These are phyloP conservation scores for Basipetospora chlamydospora DNA, from an alignment of 2,329 filamentous ascomycete genomes.

Conservation along the genomic window DNA sequence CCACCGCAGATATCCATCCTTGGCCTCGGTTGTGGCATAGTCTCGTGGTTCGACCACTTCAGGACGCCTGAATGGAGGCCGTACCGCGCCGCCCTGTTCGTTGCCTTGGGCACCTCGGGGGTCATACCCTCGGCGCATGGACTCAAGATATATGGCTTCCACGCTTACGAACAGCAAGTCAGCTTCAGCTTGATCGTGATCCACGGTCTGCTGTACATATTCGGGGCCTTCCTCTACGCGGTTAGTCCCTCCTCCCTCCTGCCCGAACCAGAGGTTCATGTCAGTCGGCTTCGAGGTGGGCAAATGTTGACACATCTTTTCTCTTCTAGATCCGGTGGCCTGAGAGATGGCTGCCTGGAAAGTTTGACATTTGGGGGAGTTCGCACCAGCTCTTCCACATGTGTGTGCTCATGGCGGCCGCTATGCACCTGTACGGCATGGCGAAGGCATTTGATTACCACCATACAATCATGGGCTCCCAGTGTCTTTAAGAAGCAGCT, in stretches of 20 bases:
- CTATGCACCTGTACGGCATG: conserved; percentile 68
- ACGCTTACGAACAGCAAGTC: conserved; percentile 55
- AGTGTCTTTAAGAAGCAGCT: conserved; percentile 22
- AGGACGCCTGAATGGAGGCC: conserved; percentile 72
- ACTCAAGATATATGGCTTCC: conserved; percentile 49
- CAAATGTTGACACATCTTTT: too few relatives aligned
- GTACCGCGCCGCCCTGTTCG: conserved; percentile 79
- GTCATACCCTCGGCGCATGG: conserved; percentile 74
- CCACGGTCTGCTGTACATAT: conserved; percentile 72
- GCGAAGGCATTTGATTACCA: conserved; percentile 75
- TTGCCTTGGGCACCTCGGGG: conserved; percentile 71
- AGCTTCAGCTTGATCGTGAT: conserved; percentile 67
- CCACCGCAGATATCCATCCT: conserved; percentile 67
- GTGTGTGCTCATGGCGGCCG: conserved; percentile 69
- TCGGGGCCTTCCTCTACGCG: conserved; percentile 76
- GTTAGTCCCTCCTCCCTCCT: conserved; percentile 32
- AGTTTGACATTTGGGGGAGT: conserved; percentile 80
- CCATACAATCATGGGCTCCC: conserved; percentile 44
- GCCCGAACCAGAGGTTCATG: too few relatives aligned
- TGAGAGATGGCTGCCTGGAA: conserved; percentile 62
- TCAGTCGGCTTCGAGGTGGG: too few relatives aligned
- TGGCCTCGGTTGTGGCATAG: conserved; percentile 58
- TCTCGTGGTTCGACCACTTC: conserved; percentile 71
- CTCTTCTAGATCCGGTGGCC: conserved; percentile 54
- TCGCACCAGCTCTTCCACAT: conserved; percentile 96